Base-by-base conservation (phyloP, 1,284 basidiomycete species). In the Sanguinoderma infundibulare region DNA sequence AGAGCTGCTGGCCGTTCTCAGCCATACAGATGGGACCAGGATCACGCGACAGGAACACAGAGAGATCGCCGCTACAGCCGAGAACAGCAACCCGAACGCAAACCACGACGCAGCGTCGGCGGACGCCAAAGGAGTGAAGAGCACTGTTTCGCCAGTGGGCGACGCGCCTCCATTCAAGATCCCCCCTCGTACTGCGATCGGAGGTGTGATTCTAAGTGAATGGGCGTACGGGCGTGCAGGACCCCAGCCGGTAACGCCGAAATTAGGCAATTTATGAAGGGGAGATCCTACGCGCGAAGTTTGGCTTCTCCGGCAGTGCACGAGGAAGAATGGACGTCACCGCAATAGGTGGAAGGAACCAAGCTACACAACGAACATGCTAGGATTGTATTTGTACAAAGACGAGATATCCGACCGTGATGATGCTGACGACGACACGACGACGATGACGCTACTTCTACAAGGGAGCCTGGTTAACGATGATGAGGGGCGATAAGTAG, bases 161-260 rank as follows among this genome's bases (percentile, higher is more conserved):
- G 22, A 38, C 20, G 62, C 59, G 5, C 58, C 66, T 2, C 75
- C 83, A 7, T 89, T 94, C 75, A 83, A 83, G 65, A 77, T 95
- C n/a, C 89, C 89, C 2, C 85, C 87, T 2, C 70, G 74, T 38
- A 90, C 85, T 5, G 89, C 91, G 5, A 89, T 92, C 62, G 91
- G 89, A 0, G 89, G 90, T 30, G 82, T 87, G 39, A 74, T 93
- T 62, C 86, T 92, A 54, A 77, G 81, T 39, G 82, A 87, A 50
- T 92, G 91, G 90, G 87, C 83, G 0, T 75, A 81, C 40, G 83
- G 83, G 12, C 62, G 67, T 15, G 68, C 66, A 35, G 69, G 66
- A 20, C 67, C 65, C 42, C 65, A 66, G 55, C 65, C 65, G 59
- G 53, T 59, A 42, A 28, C 55, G 38, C 47, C 59, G 64, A 60